Percentiles rank a stretch among this genome's conserved stretches.
These are phyloP conservation scores for Cadophora sp. DNA, from an alignment of 2,329 filamentous ascomycete genomes.

Conservation along the genomic window DNA sequence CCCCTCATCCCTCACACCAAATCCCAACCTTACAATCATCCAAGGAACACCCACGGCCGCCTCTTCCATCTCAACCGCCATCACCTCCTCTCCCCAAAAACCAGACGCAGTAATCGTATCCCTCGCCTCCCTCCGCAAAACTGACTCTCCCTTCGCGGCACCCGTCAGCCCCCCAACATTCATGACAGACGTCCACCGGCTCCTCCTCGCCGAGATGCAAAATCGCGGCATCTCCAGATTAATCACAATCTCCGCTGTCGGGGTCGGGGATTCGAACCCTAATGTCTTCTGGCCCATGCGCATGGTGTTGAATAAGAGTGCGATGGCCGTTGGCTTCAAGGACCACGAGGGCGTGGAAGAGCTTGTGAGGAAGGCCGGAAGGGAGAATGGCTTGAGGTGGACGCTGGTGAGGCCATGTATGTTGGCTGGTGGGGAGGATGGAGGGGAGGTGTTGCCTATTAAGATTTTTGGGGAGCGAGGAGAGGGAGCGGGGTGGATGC, in stretches of 20 bases:
- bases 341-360: slow-evolving; percentile 51
- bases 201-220: slow-evolving; percentile 48
- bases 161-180: slow-evolving; percentile 51
- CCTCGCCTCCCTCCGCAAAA: slow-evolving; percentile 53
- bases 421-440: slow-evolving; percentile 25
- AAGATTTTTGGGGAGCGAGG: slow-evolving; percentile 40
- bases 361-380: slow-evolving; percentile 19
- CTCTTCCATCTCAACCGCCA: slow-evolving; percentile 47
- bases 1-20: slow-evolving; percentile 42
- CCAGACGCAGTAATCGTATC: slow-evolving; percentile 54
- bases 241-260: slow-evolving; percentile 58
- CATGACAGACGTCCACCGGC: slow-evolving; percentile 52
- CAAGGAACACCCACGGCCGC: slow-evolving; percentile 47
- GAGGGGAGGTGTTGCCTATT: slow-evolving; percentile 24
- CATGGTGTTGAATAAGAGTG: slow-evolving; percentile 52
- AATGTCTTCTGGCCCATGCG: slow-evolving; percentile 52
- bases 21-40: slow-evolving; percentile 48
- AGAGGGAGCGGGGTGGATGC: slow-evolving; percentile 26
- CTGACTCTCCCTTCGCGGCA: slow-evolving; percentile 55
- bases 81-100: slow-evolving; percentile 37
- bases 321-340: slow-evolving; percentile 47
- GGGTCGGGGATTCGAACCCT: slow-evolving; percentile 53
- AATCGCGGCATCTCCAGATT: slow-evolving; percentile 48
- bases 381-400: slow-evolving; percentile 23
- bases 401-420: slow-evolving; percentile 31